Conservation (phyloP, 2,329 filamentous ascomycete genomes). For the Cladophialophora chaetospira region DNA sequence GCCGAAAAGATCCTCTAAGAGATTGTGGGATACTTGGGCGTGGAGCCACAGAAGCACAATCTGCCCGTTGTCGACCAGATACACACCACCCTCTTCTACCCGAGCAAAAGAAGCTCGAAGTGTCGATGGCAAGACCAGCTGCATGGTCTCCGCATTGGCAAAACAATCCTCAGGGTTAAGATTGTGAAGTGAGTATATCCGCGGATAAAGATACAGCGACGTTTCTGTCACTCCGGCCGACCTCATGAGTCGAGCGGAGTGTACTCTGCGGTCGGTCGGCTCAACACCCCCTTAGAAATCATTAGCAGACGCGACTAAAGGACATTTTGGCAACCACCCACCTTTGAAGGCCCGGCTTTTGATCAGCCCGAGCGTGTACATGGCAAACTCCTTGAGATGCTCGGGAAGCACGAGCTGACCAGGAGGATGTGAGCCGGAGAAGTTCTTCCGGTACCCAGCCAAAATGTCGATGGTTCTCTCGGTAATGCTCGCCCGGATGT, state of each 20-base stretch:
- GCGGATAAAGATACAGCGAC: conserved; percentile 89
- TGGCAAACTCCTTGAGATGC: conserved; percentile 91
- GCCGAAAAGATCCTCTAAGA: conserved; percentile 88
- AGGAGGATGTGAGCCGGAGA: conserved; percentile 80
- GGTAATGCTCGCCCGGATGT: conserved; percentile 77
- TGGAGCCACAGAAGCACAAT: conserved; percentile 91
- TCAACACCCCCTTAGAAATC: conserved; percentile 69
- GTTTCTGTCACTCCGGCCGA: conserved; percentile 84
- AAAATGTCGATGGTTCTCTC: conserved; percentile 94
- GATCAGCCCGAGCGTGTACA: conserved; percentile 89
- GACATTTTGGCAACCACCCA: conserved; percentile 28
- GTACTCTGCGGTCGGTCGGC: conserved; percentile 83
- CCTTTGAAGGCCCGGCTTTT: conserved; percentile 91
- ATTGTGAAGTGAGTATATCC: conserved; percentile 89
- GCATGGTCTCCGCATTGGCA: conserved; percentile 79
- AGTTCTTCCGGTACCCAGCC: conserved; percentile 89
- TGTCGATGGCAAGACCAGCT: conserved; percentile 78
- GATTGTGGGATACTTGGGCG: conserved; percentile 84
- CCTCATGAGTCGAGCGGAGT: conserved; percentile 88
- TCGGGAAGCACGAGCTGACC: conserved; percentile 94
- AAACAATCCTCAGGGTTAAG: conserved; percentile 87
- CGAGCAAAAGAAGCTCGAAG: conserved; percentile 82
- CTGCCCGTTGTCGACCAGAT: conserved; percentile 94
- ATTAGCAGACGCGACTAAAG: not conserved
- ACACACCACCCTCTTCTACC: conserved; percentile 89